Percentiles rank a stretch among this genome's conserved stretches.
These are phyloP conservation scores for Gracilaria gracilis DNA, from an alignment of 23 red algal genomes.

Conservation along the genomic window DNA sequence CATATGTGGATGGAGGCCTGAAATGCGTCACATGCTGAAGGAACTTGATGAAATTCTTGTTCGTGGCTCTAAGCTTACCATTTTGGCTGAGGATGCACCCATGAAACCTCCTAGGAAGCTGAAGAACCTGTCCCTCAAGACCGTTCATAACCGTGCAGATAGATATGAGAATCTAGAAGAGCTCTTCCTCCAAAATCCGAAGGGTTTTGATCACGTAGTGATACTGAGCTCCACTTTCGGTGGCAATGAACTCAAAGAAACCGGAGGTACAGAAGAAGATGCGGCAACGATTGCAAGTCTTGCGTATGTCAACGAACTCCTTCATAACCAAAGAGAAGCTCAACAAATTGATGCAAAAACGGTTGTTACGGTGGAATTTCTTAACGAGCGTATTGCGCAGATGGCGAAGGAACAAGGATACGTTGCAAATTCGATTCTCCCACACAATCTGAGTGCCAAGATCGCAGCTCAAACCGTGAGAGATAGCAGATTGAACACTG, in stretches of 20 bases:
- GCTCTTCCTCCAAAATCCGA: slow-evolving; percentile 12
- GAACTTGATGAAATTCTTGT: slow-evolving; percentile 66
- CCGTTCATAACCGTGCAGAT: slow-evolving; percentile 36
- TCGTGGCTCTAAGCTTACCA: slow-evolving; percentile 63
- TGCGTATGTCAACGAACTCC: slow-evolving; percentile 63
- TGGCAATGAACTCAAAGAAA: not conserved
- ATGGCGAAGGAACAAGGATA: slow-evolving; percentile 64
- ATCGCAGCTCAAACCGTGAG: slow-evolving; percentile 76
- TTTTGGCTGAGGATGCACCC: slow-evolving; percentile 62
- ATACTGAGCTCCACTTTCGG: slow-evolving; percentile 52
- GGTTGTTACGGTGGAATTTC: slow-evolving; percentile 72
- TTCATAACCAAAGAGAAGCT: not conserved
- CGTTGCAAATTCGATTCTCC: slow-evolving; percentile 65
- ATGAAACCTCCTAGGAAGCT: slow-evolving; percentile 2
- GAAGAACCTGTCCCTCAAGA: slow-evolving; percentile 38
- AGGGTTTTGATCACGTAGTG: slow-evolving; percentile 69
- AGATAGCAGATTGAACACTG: slow-evolving; percentile 58
- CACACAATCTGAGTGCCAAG: slow-evolving; percentile 57
- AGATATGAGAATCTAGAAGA: slow-evolving; percentile 63
- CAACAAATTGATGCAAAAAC: not conserved
- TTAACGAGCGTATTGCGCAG: slow-evolving; percentile 45
- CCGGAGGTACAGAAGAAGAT: slow-evolving; percentile 53
- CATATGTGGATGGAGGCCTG: slow-evolving; percentile 74
- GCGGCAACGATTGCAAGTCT: slow-evolving; percentile 57
- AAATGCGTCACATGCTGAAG: slow-evolving; percentile 56